Evolutionary conservation across 2,329 filamentous ascomycete species (phyloP).

Genomic region (Curvularia eragrostidis): DNA sequence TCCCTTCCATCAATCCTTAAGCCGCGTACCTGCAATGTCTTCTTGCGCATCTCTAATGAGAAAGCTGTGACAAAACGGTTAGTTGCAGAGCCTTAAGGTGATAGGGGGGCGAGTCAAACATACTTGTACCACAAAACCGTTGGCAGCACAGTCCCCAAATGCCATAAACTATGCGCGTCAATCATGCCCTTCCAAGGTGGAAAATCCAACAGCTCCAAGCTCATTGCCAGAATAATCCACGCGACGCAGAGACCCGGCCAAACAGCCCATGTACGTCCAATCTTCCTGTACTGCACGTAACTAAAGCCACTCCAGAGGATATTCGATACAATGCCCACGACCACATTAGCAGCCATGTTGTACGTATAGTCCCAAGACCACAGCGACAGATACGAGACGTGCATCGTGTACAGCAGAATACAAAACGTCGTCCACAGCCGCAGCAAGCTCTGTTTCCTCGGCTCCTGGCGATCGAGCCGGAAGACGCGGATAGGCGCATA

Average conservation of each 20-base stretch:
- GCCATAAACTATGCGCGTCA: slow-evolving; percentile 96
- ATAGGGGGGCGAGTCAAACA: slow-evolving; percentile 54
- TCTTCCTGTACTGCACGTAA: slow-evolving; percentile 72
- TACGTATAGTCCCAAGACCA: slow-evolving; percentile 95
- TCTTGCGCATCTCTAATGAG: slow-evolving; percentile 84
- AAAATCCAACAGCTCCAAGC: slow-evolving; percentile 93
- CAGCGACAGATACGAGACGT: slow-evolving; percentile 83
- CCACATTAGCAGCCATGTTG: slow-evolving; percentile 96
- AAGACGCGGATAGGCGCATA: slow-evolving; percentile 84
- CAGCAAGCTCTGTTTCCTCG: slow-evolving; percentile 61
- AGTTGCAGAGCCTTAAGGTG: not conserved
- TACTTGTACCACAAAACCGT: slow-evolving; percentile 94
- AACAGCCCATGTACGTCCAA: slow-evolving; percentile 77
- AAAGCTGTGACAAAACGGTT: slow-evolving; percentile 64
- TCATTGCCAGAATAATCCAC: slow-evolving; percentile 93
- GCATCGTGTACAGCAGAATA: slow-evolving; percentile 70
- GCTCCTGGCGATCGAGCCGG: slow-evolving; percentile 71
- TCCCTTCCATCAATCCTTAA: slow-evolving; percentile 65
- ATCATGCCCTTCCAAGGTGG: slow-evolving; percentile 80
- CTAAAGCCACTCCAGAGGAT: slow-evolving; percentile 86
- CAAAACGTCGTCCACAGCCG: slow-evolving; percentile 80
- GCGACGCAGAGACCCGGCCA: slow-evolving; percentile 92
- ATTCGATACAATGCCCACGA: slow-evolving; percentile 80
- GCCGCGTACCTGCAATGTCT: slow-evolving; percentile 74
- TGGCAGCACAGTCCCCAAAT: slow-evolving; percentile 88